These are phyloP conservation scores for Candida silvatica DNA, from an alignment of 805 yeast genomes.

Conservation along the genomic window DNA sequence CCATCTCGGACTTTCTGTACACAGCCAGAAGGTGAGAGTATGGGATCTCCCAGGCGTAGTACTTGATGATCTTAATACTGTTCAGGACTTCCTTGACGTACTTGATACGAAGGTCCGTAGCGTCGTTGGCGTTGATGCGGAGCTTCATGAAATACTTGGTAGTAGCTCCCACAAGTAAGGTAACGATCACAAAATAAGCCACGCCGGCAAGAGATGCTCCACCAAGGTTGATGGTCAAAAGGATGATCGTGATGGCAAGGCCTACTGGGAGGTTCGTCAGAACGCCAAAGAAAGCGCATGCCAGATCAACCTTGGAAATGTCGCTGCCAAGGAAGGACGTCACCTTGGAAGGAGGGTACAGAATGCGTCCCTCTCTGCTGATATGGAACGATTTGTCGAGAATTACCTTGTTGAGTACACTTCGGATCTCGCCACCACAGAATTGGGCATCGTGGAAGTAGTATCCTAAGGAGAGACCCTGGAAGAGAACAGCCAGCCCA, in stretches of 20 bases:
- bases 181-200: conserved; percentile 43
- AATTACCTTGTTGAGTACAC: conserved; percentile 62
- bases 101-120: conserved; percentile 72
- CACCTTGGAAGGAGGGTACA: conserved; percentile 59
- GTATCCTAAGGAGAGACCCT: conserved; percentile 47
- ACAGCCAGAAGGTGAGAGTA: conserved; percentile 48
- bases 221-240: conserved; percentile 63
- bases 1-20: conserved; percentile 56
- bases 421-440: conserved; percentile 65
- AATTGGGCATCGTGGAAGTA: conserved; percentile 52
- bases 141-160: conserved; percentile 45
- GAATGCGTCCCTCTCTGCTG: conserved; percentile 45
- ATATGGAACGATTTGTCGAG: conserved; percentile 60
- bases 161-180: conserved; percentile 34
- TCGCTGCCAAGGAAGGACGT: conserved; percentile 80
- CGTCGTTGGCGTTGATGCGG: conserved; percentile 49
- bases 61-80: conserved; percentile 75
- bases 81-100: conserved; percentile 71
- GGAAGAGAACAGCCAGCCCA: conserved; percentile 40
- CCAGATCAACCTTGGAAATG: conserved; percentile 73
- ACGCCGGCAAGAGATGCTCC: conserved; percentile 66
- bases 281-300: conserved; percentile 58
- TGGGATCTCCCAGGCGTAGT: conserved; percentile 87
- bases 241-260: conserved; percentile 50
- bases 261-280: conserved; percentile 57